phyloP scores from a whole-genome alignment of 352 stramenopile genomes.

The Phytophthora syringae region DNA sequence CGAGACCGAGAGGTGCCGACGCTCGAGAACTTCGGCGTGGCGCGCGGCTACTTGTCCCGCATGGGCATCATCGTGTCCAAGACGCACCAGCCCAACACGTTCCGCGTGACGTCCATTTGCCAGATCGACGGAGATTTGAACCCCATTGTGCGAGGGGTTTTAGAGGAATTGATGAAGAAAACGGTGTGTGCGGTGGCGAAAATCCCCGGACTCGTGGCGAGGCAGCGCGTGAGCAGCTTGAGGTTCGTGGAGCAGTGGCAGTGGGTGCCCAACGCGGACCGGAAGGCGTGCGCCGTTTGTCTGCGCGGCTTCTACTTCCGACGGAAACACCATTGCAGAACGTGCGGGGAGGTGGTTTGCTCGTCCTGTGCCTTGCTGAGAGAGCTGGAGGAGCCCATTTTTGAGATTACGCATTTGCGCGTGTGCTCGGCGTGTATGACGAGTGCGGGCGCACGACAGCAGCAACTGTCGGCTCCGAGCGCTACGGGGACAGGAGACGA shows the following conservation, averaged over 20 bases:
- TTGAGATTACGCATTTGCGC: slow-evolving; percentile 69
- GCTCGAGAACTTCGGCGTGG: slow-evolving; percentile 66
- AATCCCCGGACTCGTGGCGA: slow-evolving; percentile 60
- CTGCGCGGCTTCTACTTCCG: slow-evolving; percentile 77
- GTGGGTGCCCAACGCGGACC: slow-evolving; percentile 76
- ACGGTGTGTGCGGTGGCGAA: slow-evolving; percentile 52
- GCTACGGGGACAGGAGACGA: slow-evolving; percentile 32
- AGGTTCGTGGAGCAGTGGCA: slow-evolving; percentile 82
- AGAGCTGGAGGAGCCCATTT: slow-evolving; percentile 72
- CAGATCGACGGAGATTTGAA: slow-evolving; percentile 74
- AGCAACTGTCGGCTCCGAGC: slow-evolving; percentile 20
- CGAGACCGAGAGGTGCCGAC: slow-evolving; percentile 66
- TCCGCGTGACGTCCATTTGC: slow-evolving; percentile 73
- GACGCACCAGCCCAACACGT: slow-evolving; percentile 61
- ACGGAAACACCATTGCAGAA: slow-evolving; percentile 75
- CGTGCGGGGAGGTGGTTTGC: slow-evolving; percentile 78
- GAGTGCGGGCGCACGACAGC: slow-evolving; percentile 35
- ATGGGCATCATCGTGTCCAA: slow-evolving; percentile 75
- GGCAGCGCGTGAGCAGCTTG: slow-evolving; percentile 70
- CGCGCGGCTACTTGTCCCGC: slow-evolving; percentile 55
- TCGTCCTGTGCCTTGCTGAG: slow-evolving; percentile 64
- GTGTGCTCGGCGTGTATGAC: slow-evolving; percentile 73
- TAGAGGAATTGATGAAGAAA: slow-evolving; percentile 74
- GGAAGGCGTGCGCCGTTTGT: slow-evolving; percentile 77
- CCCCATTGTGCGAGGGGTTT: slow-evolving; percentile 44